Percentiles rank a stretch among this genome's conserved stretches.
Conservation (phyloP, 2,329 filamentous ascomycete genomes). For the Nemania sp. region DNA sequence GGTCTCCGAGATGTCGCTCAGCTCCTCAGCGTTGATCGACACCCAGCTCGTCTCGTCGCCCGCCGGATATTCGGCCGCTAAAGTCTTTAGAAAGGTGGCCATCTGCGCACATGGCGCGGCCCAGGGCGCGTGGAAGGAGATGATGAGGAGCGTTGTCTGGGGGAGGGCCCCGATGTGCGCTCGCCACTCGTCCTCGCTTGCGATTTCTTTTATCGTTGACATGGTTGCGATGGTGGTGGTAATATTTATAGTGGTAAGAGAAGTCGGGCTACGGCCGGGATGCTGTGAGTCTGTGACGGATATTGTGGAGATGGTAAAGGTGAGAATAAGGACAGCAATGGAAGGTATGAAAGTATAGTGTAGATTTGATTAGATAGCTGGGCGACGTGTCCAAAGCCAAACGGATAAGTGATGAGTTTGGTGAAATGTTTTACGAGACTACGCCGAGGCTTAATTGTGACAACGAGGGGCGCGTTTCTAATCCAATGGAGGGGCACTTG, state of each 20-base stretch:
- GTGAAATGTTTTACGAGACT: no score
- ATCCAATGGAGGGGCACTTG: conserved; percentile 39
- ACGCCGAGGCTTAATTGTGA: no score
- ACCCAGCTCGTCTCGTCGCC: conserved; percentile 75
- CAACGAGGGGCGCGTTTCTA: conserved; percentile 17
- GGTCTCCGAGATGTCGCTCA: conserved; percentile 85
- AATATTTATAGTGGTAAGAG: background rate
- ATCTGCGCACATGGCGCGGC: conserved; percentile 95
- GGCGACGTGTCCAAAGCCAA: no score
- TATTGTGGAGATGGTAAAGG: background rate
- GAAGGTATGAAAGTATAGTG: background rate
- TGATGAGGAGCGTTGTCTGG: conserved; percentile 72
- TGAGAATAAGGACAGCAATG: background rate
- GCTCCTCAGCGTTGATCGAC: conserved; percentile 89
- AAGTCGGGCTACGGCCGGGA: background rate
- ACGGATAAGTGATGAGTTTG: no score
- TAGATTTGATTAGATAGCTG: no score
- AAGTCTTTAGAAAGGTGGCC: conserved; percentile 80
- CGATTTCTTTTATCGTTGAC: conserved; percentile 79
- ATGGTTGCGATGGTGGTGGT: conserved; percentile 47
- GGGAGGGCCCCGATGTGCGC: conserved; percentile 68
- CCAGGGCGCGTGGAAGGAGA: conserved; percentile 97
- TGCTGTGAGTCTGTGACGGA: background rate
- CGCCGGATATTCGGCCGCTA: conserved; percentile 82
- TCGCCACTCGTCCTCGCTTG: conserved; percentile 73